A percentile compares a stretch with the other conserved stretches of the same genome.
Conservation (phyloP, 192 early-diverging fungal species). For the Backusella macrospora region DNA sequence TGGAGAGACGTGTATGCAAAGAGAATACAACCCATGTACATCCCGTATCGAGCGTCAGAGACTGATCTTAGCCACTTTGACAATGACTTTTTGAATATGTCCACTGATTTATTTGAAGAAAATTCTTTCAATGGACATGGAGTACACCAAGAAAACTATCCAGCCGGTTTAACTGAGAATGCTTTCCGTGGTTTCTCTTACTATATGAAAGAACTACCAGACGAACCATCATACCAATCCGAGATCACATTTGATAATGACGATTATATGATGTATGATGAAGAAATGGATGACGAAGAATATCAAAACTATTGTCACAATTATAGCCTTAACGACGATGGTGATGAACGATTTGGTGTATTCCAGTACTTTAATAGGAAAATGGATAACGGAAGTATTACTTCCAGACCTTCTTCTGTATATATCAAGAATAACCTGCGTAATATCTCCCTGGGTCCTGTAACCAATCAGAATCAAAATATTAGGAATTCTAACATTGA, state of each 20-base stretch:
- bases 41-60: constrained; percentile 61
- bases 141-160: neutral
- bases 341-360: neutral
- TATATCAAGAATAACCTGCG: constrained; percentile 3
- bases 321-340: neutral
- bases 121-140: neutral
- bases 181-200: constrained; percentile 14
- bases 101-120: neutral
- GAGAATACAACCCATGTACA: constrained; percentile 63
- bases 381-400: neutral
- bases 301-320: neutral
- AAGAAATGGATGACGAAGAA: constrained; percentile 4
- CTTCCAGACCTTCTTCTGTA: constrained; percentile 1
- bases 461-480: neutral
- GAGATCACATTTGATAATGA: constrained; percentile 2
- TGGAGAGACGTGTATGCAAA: constrained; percentile 74
- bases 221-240: neutral
- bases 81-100: constrained; percentile 55
- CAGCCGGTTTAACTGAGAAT: neutral
- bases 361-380: neutral
- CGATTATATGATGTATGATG: neutral
- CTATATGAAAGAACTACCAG: neutral
- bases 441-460: neutral
- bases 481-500: constrained; percentile 8
- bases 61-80: constrained; percentile 63